Base-by-base conservation (phyloP, 2,329 filamentous ascomycete genomes). In the Mariannaea elegans region DNA sequence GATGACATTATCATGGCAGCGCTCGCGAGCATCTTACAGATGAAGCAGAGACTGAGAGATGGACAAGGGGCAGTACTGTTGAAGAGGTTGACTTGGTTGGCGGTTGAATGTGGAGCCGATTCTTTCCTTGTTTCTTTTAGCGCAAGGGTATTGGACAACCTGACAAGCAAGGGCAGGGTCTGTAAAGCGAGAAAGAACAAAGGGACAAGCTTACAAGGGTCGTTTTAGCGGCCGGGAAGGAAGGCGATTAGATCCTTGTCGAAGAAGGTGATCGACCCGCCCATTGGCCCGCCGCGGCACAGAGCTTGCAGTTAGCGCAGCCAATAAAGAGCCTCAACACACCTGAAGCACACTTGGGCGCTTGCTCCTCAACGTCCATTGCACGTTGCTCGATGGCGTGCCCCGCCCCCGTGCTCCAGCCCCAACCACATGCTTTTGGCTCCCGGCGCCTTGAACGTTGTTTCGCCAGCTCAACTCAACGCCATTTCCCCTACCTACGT, bases 261-360 rank as follows among this genome's bases (percentile, higher is more conserved):
- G 59, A 34, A 59, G 55, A 65, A 62, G 62, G 74, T 77, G 75
- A 76, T 76, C 65, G 63, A 51, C 56, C 59, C 61, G 63, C 65
- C 72, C 64, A 76, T 77, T 77, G 75, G 75, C 60, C 63, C 56
- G 50, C 61, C 49, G 62, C 61, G 60, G 45, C 54, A 62, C 54
- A 71, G 63, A 67, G 65, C 68, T 65, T 69, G 67, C 62, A 69
- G 61, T 55, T 66, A 56, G 55, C 52, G 36, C 64, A 65, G 55
- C 79, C 78, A 80, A 80, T 80, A 67, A 64, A 56, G 60, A 66
- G 55, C 63, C 68, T 60, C 68, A 72, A 71, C 66, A 64, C 62
- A 68, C 56, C 46, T 74, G 65, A 66, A 73, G 69, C 69, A 71
- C 62, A 67, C 48, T 52, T 69, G 62, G 73, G 73, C 73, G 73